These are phyloP conservation scores for Suillus luteus DNA, from an alignment of 768 basidiomycete genomes.

Conservation along the genomic window DNA sequence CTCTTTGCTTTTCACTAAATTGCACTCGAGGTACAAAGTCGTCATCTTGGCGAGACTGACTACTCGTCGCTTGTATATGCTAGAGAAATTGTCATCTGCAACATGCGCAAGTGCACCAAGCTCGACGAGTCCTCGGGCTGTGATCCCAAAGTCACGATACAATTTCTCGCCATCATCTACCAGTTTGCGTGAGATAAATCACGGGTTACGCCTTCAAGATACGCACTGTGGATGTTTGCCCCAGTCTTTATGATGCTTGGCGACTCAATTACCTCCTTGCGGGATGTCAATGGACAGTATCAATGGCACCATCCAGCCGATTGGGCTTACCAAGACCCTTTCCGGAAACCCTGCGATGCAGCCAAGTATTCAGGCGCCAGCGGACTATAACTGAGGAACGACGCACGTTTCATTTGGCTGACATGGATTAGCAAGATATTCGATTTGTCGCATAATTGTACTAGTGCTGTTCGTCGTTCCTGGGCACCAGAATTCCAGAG, in stretches of 20 bases:
- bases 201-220: background rate
- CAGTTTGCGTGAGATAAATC: background rate
- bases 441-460: constrained; percentile 46
- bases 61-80: constrained; percentile 38
- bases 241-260: constrained; percentile 45
- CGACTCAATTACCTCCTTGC: constrained; percentile 48
- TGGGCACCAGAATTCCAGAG: constrained; percentile 32
- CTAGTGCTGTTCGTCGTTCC: constrained; percentile 43
- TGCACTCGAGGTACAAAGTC: constrained; percentile 39
- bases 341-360: constrained; percentile 42
- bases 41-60: constrained; percentile 48
- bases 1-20: constrained; percentile 46
- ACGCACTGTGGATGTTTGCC: constrained; percentile 49
- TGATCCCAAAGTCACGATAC: constrained; percentile 47
- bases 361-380: background rate
- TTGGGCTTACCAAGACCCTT: constrained; percentile 38
- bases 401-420: constrained; percentile 47
- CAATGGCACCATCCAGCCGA: background rate
- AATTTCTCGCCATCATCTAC: constrained; percentile 53
- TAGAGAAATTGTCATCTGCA: constrained; percentile 39
- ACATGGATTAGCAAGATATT: constrained; percentile 51
- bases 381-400: background rate
- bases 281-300: background rate
- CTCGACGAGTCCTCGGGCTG: constrained; percentile 44
- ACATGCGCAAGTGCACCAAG: constrained; percentile 44